A percentile compares a stretch with the other conserved stretches of the same genome.
phyloP scores from a whole-genome alignment of 176 grass and related monocot genomes.

The Carex parvula region DNA sequence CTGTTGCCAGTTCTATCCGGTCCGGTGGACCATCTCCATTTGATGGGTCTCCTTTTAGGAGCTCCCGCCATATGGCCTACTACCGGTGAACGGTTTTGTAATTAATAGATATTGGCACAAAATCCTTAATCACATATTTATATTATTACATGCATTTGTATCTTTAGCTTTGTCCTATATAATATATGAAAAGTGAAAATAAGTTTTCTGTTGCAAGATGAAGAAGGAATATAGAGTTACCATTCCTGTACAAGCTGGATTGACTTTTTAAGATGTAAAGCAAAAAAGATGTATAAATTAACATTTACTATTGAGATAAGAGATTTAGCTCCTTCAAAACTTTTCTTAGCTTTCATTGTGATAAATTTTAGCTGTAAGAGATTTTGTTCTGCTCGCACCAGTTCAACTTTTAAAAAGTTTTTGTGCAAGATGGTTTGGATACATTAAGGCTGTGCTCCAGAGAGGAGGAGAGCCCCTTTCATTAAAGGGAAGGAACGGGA shows the following conservation, averaged over 20 bases:
- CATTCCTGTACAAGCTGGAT: neutral
- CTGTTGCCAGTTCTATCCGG: conserved; percentile 21
- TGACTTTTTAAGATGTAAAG: neutral
- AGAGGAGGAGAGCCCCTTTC: too few relatives aligned
- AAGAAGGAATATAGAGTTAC: neutral
- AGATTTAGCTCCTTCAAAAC: neutral
- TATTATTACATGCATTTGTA: neutral
- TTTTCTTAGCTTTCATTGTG: neutral
- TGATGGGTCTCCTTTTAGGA: conserved; percentile 72
- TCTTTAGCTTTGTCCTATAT: neutral
- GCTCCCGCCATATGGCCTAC: conserved; percentile 94
- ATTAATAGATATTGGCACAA: neutral
- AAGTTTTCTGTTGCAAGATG: neutral
- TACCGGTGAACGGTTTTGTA: conserved; percentile 50
- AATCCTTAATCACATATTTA: neutral
- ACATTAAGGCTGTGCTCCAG: neutral
- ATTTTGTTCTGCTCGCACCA: neutral
- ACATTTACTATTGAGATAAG: neutral
- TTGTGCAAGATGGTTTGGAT: neutral
- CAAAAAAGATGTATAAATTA: neutral
- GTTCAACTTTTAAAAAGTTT: neutral
- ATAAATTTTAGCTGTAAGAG: neutral
- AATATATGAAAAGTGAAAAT: conserved; percentile 11
- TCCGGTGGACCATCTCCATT: conserved; percentile 54
- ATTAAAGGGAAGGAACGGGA: too few relatives aligned